phyloP scores from a whole-genome alignment of 192 early-diverging fungal genomes.

The Linnemannia hyalina region DNA sequence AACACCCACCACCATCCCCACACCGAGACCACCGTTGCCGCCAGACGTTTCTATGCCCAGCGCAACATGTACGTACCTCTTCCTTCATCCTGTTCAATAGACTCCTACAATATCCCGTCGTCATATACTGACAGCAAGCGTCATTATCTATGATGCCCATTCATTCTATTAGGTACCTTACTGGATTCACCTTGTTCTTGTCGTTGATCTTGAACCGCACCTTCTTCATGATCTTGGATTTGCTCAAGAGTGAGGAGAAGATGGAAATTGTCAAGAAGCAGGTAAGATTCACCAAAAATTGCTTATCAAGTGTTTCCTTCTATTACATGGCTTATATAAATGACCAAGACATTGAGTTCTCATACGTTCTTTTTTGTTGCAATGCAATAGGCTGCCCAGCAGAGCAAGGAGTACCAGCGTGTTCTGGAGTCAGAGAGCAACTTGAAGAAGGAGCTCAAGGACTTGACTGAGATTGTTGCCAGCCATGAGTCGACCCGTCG shows the following conservation, averaged over 20 bases:
- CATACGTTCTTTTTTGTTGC: neutral
- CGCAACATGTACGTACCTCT: conserved; percentile 64
- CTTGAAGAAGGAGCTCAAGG: conserved; percentile 55
- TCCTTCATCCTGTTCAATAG: neutral
- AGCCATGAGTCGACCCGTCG: conserved; percentile 29
- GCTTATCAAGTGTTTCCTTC: neutral
- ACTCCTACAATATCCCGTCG: neutral
- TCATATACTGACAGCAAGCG: neutral
- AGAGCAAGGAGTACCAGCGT: conserved; percentile 55
- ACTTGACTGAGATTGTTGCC: conserved; percentile 29
- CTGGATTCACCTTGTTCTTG: conserved; percentile 67
- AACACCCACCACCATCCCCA: conserved; percentile 39
- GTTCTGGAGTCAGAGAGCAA: conserved; percentile 44
- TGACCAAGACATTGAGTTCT: neutral
- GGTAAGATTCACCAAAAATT: conserved; percentile 10
- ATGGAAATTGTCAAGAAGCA: conserved; percentile 59
- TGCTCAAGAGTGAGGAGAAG: conserved; percentile 67
- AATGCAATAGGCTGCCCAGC: conserved; percentile 44
- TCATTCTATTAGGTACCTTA: conserved; percentile 61
- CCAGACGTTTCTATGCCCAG: conserved; percentile 69
- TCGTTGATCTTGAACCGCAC: conserved; percentile 72
- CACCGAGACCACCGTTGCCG: conserved; percentile 47
- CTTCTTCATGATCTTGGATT: conserved; percentile 61
- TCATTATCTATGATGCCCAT: neutral
- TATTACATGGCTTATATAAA: neutral